Evolutionary conservation across 345 rosid genomes (phyloP), one percentile per base, ranked within the genome.

Genomic region (Bruguiera sexangula): DNA sequence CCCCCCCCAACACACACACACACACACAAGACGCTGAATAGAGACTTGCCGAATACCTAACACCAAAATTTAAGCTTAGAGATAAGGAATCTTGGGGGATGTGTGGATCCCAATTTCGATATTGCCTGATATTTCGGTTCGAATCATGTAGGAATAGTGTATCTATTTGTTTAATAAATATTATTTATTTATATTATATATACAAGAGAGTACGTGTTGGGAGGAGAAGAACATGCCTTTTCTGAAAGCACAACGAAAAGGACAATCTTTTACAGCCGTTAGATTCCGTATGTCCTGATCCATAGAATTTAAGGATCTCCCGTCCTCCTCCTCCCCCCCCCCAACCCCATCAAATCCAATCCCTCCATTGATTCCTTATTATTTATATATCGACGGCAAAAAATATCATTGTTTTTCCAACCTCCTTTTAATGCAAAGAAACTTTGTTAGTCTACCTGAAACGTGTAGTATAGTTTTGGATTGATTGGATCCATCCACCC

Each of bases 241-340:
- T 46, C 53, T n/a, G n/a, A 16, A 32, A 16, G 2, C 32, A 24
- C 9, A 24, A 34, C 20, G 57, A 73, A 79, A 72, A 66, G 69
- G 79, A 79, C 79, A 71, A 71, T 15, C 79, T 75, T 81, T 79
- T 76, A 63, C 85, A 79, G 77, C 85, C 85, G 30, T 76, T 71
- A 74, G 86, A 83, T 78, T 83, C 89, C 85, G 6, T 34, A 26
- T 50, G 63, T 76, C 60, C 55, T 48, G 73, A 37, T 63, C 64
- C 76, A 26, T 74, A 71, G 71, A 63, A 65, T 62, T 62, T 60
- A 66, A 74, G 87, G 81, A 78, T 81, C 82, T 73, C 56, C 59
- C 58, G 11, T 43, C 18, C 2, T 39, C 2, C 2, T 2, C 3
- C 48, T 43, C 43, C 15, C 50, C 50, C 50, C 13, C 16, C 16